Evolutionary conservation across 768 basidiomycete genomes (phyloP).

Genomic region (Collybia mongolica): DNA sequence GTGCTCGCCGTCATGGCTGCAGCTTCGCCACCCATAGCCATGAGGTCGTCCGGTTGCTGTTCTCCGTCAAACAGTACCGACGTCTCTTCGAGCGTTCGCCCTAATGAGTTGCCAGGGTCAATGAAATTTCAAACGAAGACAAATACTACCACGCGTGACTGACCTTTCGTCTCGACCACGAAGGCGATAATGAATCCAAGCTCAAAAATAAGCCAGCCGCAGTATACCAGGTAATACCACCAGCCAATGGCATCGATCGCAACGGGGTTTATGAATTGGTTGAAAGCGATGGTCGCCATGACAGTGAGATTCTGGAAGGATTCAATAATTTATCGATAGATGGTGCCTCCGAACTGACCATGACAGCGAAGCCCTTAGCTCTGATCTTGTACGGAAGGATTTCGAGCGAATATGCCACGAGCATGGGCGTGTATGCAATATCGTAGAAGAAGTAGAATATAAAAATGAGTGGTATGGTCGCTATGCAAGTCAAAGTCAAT

Average conservation of each 20-base stretch:
- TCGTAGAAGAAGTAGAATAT: constrained; percentile 57
- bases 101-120: too few species aligned
- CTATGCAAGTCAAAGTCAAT: constrained; percentile 21
- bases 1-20: constrained; percentile 36
- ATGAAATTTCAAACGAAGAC: too few species aligned
- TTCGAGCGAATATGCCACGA: constrained; percentile 64
- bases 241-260: constrained; percentile 59
- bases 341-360: constrained; percentile 36
- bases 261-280: constrained; percentile 79
- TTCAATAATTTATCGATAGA: background rate
- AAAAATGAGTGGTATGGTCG: constrained; percentile 69
- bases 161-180: constrained; percentile 63
- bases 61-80: constrained; percentile 71
- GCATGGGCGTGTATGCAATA: constrained; percentile 76
- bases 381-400: constrained; percentile 80
- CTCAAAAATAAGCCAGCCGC: constrained; percentile 64
- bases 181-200: constrained; percentile 54
- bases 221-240: constrained; percentile 63
- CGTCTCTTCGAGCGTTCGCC: constrained; percentile 69
- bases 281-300: constrained; percentile 70
- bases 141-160: constrained; percentile 3
- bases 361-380: constrained; percentile 76
- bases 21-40: constrained; percentile 46
- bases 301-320: constrained; percentile 53
- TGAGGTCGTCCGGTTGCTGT: constrained; percentile 40